These are phyloP conservation scores for Onygenales sp. DNA, from an alignment of 2,329 filamentous ascomycete species.

Conservation along the genomic window DNA sequence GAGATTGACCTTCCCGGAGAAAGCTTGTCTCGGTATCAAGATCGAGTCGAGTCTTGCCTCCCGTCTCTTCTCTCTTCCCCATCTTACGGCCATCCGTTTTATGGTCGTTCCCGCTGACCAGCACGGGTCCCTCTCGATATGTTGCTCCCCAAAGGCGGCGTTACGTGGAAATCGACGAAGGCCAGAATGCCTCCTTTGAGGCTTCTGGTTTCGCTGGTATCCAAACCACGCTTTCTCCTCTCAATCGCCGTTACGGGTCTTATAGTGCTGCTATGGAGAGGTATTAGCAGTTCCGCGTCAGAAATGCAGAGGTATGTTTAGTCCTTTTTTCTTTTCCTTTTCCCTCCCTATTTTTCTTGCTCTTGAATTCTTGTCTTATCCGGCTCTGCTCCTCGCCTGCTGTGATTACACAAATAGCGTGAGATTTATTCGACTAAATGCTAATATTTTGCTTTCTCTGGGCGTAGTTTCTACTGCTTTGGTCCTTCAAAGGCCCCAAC, in stretches of 20 bases:
- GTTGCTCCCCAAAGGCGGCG: conserved; percentile 82
- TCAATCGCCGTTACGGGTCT: conserved; percentile 61
- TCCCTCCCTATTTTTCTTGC: not conserved
- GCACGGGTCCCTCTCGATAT: conserved; percentile 27
- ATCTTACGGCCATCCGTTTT: not conserved
- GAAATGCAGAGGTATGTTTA: conserved; percentile 78
- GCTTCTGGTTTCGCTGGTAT: conserved; percentile 60
- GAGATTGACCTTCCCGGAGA: too few species aligned
- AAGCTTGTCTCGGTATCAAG: too few species aligned
- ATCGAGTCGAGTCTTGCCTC: not conserved
- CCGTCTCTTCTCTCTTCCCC: not conserved
- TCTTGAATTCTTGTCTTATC: not conserved
- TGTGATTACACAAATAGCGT: not conserved
- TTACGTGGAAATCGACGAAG: conserved; percentile 86
- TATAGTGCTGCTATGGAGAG: conserved; percentile 78
- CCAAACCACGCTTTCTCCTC: conserved; percentile 68
- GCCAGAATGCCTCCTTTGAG: conserved; percentile 68
- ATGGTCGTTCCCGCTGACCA: conserved; percentile 2
- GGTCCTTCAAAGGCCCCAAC: conserved; percentile 91
- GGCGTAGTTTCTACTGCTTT: conserved; percentile 85
- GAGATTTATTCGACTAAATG: conserved; percentile 1
- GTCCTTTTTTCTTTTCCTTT: conserved; percentile 3
- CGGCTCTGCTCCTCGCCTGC: not conserved
- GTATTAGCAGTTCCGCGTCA: conserved; percentile 66
- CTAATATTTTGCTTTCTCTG: conserved; percentile 6